These are phyloP conservation scores for Pilatotrama ljubarskyi DNA, from an alignment of 768 basidiomycete species.

Conservation along the genomic window DNA sequence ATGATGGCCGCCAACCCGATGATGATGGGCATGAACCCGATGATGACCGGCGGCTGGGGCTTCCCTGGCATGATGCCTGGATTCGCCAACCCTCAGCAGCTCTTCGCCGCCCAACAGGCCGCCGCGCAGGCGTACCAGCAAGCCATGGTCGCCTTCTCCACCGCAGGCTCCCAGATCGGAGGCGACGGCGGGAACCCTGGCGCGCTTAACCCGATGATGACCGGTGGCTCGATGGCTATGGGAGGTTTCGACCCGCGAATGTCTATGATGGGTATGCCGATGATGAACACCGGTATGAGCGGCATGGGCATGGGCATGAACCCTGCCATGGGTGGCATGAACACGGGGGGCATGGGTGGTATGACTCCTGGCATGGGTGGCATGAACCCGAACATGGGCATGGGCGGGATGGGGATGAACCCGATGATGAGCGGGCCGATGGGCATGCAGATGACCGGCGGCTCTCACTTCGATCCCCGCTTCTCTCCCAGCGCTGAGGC, in stretches of 20 bases:
- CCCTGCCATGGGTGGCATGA: conserved; percentile 51
- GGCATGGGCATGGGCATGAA: conserved; percentile 56
- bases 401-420: conserved; percentile 22
- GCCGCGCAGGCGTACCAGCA: conserved; percentile 86
- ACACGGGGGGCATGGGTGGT: conserved; percentile 18
- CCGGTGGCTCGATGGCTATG: conserved; percentile 48
- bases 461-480: conserved; percentile 58
- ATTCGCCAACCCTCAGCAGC: conserved; percentile 63
- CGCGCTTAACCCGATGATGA: conserved; percentile 57
- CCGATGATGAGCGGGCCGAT: conserved; percentile 16
- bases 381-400: conserved; percentile 14
- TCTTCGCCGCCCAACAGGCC: conserved; percentile 85
- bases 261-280: conserved; percentile 80
- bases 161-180: conserved; percentile 69
- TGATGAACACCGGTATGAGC: conserved; percentile 58
- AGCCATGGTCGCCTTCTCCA: conserved; percentile 81
- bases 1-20: conserved; percentile 71
- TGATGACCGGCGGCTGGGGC: conserved; percentile 59
- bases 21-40: conserved; percentile 57
- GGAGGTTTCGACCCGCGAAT: conserved; percentile 66
- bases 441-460: conserved; percentile 46
- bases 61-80: conserved; percentile 55
- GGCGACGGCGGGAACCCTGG: conserved; percentile 45
- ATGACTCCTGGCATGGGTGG: conserved; percentile 19
- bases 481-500: conserved; percentile 41